Evolutionary conservation across 768 basidiomycete genomes (phyloP).

Genomic region (Hericium coralloides): DNA sequence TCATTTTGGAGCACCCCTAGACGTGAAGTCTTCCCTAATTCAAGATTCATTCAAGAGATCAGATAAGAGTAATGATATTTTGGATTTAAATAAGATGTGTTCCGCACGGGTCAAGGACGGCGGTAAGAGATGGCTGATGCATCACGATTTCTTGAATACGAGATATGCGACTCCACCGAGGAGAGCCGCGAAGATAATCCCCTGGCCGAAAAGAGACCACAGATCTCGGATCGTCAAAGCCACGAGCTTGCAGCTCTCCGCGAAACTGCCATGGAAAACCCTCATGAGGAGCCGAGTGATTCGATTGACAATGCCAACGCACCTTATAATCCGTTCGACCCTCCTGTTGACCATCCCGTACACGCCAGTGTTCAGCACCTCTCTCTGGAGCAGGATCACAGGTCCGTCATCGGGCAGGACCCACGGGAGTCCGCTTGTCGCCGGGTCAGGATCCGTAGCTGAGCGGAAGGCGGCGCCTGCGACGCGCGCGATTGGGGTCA

Average conservation of each 20-base stretch:
- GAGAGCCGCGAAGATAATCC: neutral
- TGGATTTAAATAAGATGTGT: too few relatives aligned
- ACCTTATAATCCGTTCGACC: neutral
- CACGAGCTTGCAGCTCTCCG: neutral
- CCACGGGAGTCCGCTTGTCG: constrained; percentile 38
- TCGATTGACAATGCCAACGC: neutral
- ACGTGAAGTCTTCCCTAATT: too few relatives aligned
- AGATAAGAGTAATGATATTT: too few relatives aligned
- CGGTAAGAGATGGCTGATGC: too few relatives aligned
- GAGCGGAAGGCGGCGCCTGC: constrained; percentile 45
- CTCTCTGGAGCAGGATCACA: constrained; percentile 36
- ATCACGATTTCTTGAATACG: neutral
- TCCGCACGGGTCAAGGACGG: too few relatives aligned
- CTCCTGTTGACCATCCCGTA: constrained; percentile 39
- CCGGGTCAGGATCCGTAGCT: constrained; percentile 35
- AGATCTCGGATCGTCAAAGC: neutral
- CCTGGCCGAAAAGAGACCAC: neutral
- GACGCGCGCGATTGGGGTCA: constrained; percentile 37
- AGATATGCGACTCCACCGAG: neutral
- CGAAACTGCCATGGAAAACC: neutral
- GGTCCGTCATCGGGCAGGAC: constrained; percentile 42
- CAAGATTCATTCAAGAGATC: too few relatives aligned
- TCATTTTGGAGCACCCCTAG: too few relatives aligned
- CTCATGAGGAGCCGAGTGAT: neutral
- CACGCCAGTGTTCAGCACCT: constrained; percentile 41